Conservation (phyloP, 192 early-diverging fungal species). For the Backusella mclennaniae region DNA sequence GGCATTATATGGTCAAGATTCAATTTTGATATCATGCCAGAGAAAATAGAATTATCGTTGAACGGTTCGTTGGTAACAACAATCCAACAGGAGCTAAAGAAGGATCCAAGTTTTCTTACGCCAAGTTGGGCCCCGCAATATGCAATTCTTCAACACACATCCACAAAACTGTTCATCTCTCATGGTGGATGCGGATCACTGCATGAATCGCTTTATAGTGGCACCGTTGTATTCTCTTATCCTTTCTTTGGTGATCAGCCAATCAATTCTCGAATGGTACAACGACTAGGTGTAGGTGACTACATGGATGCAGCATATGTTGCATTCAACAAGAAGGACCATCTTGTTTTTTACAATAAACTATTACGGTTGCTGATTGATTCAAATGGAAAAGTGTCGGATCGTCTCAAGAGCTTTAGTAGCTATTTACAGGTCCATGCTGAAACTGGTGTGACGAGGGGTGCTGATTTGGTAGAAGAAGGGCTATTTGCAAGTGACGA, state of each 20-base stretch:
- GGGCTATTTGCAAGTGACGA: background rate
- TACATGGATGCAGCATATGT: background rate
- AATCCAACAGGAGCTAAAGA: background rate
- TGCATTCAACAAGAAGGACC: background rate
- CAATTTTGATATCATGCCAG: background rate
- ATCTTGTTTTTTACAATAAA: background rate
- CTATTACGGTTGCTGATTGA: background rate
- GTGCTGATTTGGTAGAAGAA: slow-evolving; percentile 24
- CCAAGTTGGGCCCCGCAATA: slow-evolving; percentile 26
- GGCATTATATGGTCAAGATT: slow-evolving; percentile 33
- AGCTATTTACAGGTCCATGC: slow-evolving; percentile 14
- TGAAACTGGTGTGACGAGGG: background rate
- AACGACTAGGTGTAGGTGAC: background rate
- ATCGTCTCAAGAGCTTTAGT: background rate
- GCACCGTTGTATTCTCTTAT: slow-evolving; percentile 16
- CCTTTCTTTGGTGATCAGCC: slow-evolving; percentile 34
- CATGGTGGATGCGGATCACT: slow-evolving; percentile 26
- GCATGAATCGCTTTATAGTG: slow-evolving; percentile 29
- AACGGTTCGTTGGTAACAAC: background rate
- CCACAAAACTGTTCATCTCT: slow-evolving; percentile 23
- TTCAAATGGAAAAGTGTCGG: background rate
- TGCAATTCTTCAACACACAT: slow-evolving; percentile 25
- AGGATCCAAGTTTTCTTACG: background rate
- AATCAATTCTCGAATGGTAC: background rate
- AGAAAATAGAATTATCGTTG: background rate